Conservation (phyloP, 768 basidiomycete genomes). For the Pleurotus djamor region DNA sequence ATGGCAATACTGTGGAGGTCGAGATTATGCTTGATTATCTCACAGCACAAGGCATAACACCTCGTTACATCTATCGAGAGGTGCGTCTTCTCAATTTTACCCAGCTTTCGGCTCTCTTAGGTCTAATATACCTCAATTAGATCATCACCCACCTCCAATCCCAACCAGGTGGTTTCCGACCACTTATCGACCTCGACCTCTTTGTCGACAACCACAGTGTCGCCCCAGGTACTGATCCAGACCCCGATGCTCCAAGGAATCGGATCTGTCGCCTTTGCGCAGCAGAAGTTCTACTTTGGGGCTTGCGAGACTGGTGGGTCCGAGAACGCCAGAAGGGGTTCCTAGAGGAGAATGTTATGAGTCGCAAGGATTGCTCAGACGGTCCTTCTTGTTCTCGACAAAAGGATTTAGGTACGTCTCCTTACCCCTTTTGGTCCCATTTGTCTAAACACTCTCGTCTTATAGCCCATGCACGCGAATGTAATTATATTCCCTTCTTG, state of each 20-base stretch:
- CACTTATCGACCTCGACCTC: conserved; percentile 67
- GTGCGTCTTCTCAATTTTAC: conserved; percentile 35
- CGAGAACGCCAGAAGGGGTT: conserved; percentile 72
- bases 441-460: background rate
- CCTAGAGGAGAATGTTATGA: conserved; percentile 50
- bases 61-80: conserved; percentile 75
- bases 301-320: conserved; percentile 81
- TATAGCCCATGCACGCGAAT: conserved; percentile 73
- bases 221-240: conserved; percentile 50
- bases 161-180: conserved; percentile 61
- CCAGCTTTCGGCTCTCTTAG: background rate
- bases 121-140: conserved; percentile 28
- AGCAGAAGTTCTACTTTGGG: conserved; percentile 72
- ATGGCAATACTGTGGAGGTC: conserved; percentile 75
- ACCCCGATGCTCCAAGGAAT: conserved; percentile 55
- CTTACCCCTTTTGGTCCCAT: conserved; percentile 2
- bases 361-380: conserved; percentile 67
- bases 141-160: conserved; percentile 59
- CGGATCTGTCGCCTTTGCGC: conserved; percentile 74
- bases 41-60: conserved; percentile 55
- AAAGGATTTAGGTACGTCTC: conserved; percentile 59
- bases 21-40: conserved; percentile 85
- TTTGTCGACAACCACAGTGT: conserved; percentile 70
- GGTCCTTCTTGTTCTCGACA: conserved; percentile 60
- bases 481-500: conserved; percentile 37